Evolutionary conservation across 331 rosid genomes (phyloP), one percentile per base, ranked within the genome.

Genomic region (Rosa hybrid): DNA sequence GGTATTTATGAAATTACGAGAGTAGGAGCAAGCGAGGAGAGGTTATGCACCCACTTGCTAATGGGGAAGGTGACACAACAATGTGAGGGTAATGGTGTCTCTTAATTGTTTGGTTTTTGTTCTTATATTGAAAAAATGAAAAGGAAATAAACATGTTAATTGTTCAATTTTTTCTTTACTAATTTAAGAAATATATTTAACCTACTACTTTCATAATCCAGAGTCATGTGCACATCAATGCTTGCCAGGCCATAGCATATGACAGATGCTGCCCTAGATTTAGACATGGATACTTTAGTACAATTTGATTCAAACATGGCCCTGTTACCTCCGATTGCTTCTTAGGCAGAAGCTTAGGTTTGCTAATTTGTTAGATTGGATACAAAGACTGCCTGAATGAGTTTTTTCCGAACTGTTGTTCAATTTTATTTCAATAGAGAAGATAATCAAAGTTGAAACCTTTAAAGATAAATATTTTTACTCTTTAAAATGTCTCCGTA

Each of bases 401-500:
- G 16, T 5, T 5, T 17, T 53, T 53, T 16, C 3, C 5, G 21
- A 7, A 53, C 8, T 17, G 8, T 5, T 16, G 6, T 53, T 6
- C 3, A 17, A 5, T 45, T 12, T 8, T 8, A 45, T 0, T 16
- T 3, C 9, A 9, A 12, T 0, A 53, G n/a, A 16, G 8, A 53
- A 1, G 5, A 5, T 53, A 53, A 16, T 53, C 8, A 6, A 16
- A 21, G 16, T 25, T 3, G 17, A 25, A 25, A 0, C 1, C 0
- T 25, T 34, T 0, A 11, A 16, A 30, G 8, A 12, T 7, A 34
- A 2, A 65, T 65, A 21, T 3, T 27, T 9, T 65, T 30, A 14
- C 34, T 13, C 45, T 6, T 21, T 16, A 1, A 17, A 12, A 0
- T 2, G 0, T 57, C 0, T n/a, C 0, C 7, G 4, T 20, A 0